Conservation (phyloP, 345 rosid genomes). For the Firmiana major region DNA sequence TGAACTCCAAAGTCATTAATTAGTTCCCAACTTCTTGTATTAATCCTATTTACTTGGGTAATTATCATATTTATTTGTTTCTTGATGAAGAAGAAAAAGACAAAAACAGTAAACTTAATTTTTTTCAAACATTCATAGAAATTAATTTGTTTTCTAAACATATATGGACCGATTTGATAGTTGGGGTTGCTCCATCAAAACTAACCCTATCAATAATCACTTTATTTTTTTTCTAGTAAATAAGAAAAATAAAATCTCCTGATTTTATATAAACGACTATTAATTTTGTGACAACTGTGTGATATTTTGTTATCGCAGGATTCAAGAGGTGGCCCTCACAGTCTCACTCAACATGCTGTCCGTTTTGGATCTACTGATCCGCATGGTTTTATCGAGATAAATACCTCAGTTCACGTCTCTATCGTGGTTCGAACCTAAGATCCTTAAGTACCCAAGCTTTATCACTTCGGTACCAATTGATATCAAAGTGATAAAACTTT, state of each 20-base stretch:
- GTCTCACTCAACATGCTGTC: no score
- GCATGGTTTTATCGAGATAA: no score
- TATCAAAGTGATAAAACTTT: no score
- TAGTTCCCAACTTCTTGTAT: not conserved
- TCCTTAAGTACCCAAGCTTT: no score
- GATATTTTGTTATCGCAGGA: no score
- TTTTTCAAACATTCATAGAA: not conserved
- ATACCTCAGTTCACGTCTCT: no score
- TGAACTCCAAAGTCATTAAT: no score
- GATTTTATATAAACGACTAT: not conserved
- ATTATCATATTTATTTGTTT: not conserved
- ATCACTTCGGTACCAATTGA: no score
- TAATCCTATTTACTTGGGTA: not conserved
- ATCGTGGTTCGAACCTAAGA: no score
- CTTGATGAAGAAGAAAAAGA: not conserved
- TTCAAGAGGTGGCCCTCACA: no score
- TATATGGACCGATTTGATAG: not conserved
- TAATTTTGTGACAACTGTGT: no score
- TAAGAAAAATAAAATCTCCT: not conserved
- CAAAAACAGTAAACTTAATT: not conserved
- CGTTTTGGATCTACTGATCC: no score
- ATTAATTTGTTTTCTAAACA: not conserved
- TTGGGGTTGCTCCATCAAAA: not conserved
- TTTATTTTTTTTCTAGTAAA: not conserved
- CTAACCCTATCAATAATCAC: not conserved